Percentiles rank a stretch among this genome's conserved stretches.
phyloP scores from a whole-genome alignment of 768 basidiomycete genomes.

The Megacollybia marginata region DNA sequence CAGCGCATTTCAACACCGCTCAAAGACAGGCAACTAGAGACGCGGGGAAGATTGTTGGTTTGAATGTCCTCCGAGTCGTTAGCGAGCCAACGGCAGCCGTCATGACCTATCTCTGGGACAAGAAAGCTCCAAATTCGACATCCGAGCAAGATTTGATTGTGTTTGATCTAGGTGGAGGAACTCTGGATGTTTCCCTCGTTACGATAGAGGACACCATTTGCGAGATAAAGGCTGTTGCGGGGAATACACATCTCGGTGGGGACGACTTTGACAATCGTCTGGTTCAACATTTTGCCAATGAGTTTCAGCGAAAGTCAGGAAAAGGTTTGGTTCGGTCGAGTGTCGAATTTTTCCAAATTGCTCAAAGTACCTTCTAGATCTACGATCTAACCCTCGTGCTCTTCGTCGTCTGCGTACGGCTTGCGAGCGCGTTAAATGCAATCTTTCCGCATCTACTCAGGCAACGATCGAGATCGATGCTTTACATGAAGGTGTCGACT shows the following conservation, averaged over 20 bases:
- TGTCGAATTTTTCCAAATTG: background rate
- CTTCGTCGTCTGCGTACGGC: background rate
- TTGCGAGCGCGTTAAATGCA: constrained; percentile 29
- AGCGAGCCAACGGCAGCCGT: constrained; percentile 45
- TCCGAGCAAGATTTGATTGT: constrained; percentile 50
- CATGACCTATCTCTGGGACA: constrained; percentile 41
- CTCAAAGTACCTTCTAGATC: background rate
- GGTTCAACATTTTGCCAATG: constrained; percentile 48
- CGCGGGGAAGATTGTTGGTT: constrained; percentile 37
- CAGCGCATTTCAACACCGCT: constrained; percentile 39
- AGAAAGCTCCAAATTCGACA: constrained; percentile 29
- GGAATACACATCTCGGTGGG: constrained; percentile 51
- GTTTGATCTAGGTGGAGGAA: constrained; percentile 53
- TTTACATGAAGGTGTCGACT: constrained; percentile 56
- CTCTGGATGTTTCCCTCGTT: constrained; percentile 53
- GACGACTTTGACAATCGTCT: constrained; percentile 55
- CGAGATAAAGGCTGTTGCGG: constrained; percentile 49
- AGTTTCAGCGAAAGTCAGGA: background rate
- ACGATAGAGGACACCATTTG: constrained; percentile 48
- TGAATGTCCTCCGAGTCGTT: constrained; percentile 38
- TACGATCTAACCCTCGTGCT: background rate
- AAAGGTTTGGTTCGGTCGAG: background rate
- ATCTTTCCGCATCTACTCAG: constrained; percentile 1
- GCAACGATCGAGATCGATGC: constrained; percentile 45
- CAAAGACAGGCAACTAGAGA: constrained; percentile 41